These are phyloP conservation scores for Oligophagozyma castellii DNA, from an alignment of 1,139 yeast genomes.

Conservation along the genomic window DNA sequence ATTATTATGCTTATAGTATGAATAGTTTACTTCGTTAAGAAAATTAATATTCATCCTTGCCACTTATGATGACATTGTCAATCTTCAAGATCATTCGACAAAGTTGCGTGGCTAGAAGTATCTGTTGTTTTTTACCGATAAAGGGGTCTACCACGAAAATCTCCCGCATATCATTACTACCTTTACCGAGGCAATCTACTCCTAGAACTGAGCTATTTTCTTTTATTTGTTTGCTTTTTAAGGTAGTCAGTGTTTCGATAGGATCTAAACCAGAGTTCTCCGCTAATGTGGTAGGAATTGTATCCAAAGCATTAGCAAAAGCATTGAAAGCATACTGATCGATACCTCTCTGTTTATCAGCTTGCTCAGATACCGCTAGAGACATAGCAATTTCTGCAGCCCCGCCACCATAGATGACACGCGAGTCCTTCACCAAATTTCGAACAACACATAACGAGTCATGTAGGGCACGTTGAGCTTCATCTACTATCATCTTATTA, in stretches of 20 bases:
- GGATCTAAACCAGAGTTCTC: slow-evolving; percentile 95
- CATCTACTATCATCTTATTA: slow-evolving; percentile 95
- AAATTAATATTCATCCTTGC: slow-evolving; percentile 56
- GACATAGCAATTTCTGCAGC: slow-evolving; percentile 95
- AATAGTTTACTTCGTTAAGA: not conserved
- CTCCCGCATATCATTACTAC: slow-evolving; percentile 83
- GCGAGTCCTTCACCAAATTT: slow-evolving; percentile 78
- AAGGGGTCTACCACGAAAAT: slow-evolving; percentile 92
- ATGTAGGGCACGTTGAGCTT: slow-evolving; percentile 90
- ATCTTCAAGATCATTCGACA: slow-evolving; percentile 96
- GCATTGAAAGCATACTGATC: slow-evolving; percentile 98
- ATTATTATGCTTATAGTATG: slow-evolving; percentile 1
- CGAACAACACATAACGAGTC: slow-evolving; percentile 96
- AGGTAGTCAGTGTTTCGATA: slow-evolving; percentile 70
- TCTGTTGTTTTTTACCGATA: slow-evolving; percentile 93
- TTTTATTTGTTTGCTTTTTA: slow-evolving; percentile 75
- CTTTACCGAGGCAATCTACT: slow-evolving; percentile 85
- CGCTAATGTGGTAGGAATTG: slow-evolving; percentile 87
- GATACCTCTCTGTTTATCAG: slow-evolving; percentile 85
- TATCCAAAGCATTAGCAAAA: slow-evolving; percentile 80
- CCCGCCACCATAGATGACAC: slow-evolving; percentile 98
- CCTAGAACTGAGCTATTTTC: slow-evolving; percentile 66
- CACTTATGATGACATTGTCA: slow-evolving; percentile 87
- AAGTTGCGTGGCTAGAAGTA: slow-evolving; percentile 86
- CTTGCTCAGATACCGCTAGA: slow-evolving; percentile 79